Evolutionary conservation across 108 stramenopile genomes (phyloP).

Genomic region (Licmophora abbreviata): DNA sequence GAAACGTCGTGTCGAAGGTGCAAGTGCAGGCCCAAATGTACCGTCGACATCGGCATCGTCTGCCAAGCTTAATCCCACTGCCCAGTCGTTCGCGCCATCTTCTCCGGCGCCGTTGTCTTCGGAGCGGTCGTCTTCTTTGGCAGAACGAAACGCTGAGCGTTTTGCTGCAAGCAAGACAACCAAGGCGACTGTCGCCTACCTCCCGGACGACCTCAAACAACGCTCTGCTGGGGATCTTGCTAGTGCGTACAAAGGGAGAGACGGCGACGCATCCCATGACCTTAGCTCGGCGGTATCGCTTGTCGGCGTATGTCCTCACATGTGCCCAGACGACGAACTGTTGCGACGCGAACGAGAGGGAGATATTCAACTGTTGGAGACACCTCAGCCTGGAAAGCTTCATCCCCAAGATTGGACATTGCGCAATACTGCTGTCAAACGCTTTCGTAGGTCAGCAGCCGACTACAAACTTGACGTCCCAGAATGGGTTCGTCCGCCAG

Average conservation of each 20-base stretch:
- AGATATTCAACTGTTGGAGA: conserved; percentile 80
- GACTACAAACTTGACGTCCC: conserved; percentile 84
- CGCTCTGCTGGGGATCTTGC: background rate
- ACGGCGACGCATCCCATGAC: conserved; percentile 4
- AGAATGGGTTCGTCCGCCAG: conserved; percentile 77
- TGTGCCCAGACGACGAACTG: conserved; percentile 85
- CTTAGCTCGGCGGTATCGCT: conserved; percentile 60
- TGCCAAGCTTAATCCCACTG: background rate
- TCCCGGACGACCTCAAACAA: conserved; percentile 10
- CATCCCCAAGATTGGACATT: conserved; percentile 76
- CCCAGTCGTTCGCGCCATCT: background rate
- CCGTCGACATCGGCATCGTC: background rate
- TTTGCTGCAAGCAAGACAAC: conserved; percentile 16
- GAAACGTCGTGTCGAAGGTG: conserved; percentile 2
- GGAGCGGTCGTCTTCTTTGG: background rate
- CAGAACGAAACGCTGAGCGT: conserved; percentile 19
- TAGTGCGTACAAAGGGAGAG: background rate
- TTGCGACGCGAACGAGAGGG: conserved; percentile 60
- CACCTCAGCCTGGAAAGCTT: conserved; percentile 55
- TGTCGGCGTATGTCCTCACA: conserved; percentile 60
- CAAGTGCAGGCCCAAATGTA: background rate
- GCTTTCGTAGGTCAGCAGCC: conserved; percentile 84
- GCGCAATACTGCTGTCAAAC: conserved; percentile 72
- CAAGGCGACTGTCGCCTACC: conserved; percentile 3
- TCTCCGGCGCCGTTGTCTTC: no score